These are phyloP conservation scores for Pseudevernia furfuracea DNA, from an alignment of 495 filamentous ascomycete species.

Conservation along the genomic window DNA sequence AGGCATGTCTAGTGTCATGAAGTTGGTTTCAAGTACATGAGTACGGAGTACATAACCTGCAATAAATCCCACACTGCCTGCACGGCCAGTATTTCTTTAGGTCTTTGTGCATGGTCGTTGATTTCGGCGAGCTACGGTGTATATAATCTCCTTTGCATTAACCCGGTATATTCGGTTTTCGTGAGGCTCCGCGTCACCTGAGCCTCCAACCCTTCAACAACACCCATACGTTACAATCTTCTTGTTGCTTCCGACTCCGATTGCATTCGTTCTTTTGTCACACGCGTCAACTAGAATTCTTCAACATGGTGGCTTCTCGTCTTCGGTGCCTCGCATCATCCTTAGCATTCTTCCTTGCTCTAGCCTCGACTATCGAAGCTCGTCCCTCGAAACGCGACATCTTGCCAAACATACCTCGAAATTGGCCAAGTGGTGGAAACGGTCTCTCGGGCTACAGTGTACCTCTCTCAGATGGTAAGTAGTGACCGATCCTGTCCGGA, in stretches of 20 bases:
- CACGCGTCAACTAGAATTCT: not conserved
- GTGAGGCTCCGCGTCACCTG: not conserved
- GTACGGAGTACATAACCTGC: conserved; percentile 2
- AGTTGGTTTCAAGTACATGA: conserved; percentile 1
- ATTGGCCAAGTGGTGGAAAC: not conserved
- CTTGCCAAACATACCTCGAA: not conserved
- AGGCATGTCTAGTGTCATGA: conserved; percentile 7
- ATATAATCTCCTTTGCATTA: conserved; percentile 2
- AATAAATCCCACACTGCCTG: not conserved
- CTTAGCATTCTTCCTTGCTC: not conserved
- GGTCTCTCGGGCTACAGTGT: conserved; percentile 13
- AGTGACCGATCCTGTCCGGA: not conserved
- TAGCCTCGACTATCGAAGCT: conserved; percentile 9
- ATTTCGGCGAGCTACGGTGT: not conserved
- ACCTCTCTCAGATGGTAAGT: conserved; percentile 16
- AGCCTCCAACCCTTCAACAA: not conserved
- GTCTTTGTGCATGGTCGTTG: not conserved
- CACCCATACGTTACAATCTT: not conserved
- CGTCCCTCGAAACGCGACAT: not conserved
- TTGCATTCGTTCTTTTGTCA: not conserved
- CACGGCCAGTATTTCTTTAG: not conserved
- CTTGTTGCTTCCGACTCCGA: not conserved
- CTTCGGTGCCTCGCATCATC: conserved; percentile 5
- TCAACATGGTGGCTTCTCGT: conserved; percentile 5
- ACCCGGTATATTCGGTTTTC: not conserved